Base-by-base conservation (phyloP, 2,329 filamentous ascomycete genomes). In the Shiraia sp. region DNA sequence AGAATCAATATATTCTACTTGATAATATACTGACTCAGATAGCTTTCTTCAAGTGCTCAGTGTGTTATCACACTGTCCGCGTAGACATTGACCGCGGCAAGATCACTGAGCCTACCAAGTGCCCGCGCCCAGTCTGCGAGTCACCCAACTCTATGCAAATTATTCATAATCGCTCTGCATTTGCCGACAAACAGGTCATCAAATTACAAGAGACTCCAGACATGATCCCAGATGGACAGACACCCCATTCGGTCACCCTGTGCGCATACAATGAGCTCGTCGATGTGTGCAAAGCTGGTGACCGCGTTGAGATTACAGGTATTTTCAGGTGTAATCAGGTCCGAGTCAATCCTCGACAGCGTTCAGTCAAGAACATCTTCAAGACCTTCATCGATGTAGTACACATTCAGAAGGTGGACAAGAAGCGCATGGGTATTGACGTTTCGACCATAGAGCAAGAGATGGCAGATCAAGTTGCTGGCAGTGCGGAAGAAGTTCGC, bases 201-300 rank as follows among this genome's bases (percentile, higher is more conserved):
- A 99, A 99, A 70, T 78, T 99, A 28, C 93, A 99, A 71, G 93
- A 99, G 71, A 99, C 93, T 0, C 93, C 93, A 0, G 93, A 99
- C 69, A 89, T 84, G 26, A 87, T 99, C 13, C 93, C 93, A 34
- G 87, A 96, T 53, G 93, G 93, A 13, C 93, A 99, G 72, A 99
- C 93, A 14, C 93, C 93, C 10, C 93, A 99, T 71, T 96, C 92
- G 0, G 93, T 99, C 17, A 96, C 92, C 0, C 82, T 99, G 35
- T 96, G 92, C 62, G 89, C 91, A 10, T 97, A 99, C 68, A 92
- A 97, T 62, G 93, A 99, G 68, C 77, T 99, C 37, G 95, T 99
- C 1, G 93, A 99, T 72, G 86, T 96, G 42, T 97, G 93, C 79
- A 97, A 96, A 71, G 93, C 93, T 38, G 93, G 93, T 82, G 93